These are phyloP conservation scores for Bryum argenteum DNA, from an alignment of 225 moss, liverwort and hornwort genomes.

Conservation along the genomic window DNA sequence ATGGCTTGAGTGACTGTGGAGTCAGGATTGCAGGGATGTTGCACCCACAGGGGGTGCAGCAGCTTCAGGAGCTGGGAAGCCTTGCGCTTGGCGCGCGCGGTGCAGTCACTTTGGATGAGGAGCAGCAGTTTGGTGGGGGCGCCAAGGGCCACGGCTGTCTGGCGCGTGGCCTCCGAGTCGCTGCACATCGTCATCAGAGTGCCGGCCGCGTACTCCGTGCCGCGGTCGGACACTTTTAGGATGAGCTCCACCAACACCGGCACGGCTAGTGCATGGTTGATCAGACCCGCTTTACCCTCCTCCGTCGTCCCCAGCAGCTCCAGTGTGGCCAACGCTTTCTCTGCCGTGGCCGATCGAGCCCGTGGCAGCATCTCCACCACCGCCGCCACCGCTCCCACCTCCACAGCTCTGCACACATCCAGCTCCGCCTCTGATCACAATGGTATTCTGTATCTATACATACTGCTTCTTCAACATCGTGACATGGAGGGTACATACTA, in stretches of 20 bases:
- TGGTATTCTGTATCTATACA: too few relatives aligned
- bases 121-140: conserved; percentile 50
- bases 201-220: conserved; percentile 53
- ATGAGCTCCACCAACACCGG: conserved; percentile 53
- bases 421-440: too few relatives aligned
- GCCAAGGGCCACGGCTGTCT: conserved; percentile 43
- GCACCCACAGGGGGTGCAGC: conserved; percentile 67
- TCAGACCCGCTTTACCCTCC: conserved; percentile 44
- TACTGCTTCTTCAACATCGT: too few relatives aligned
- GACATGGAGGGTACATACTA: too few relatives aligned
- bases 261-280: conserved; percentile 44
- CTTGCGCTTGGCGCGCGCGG: conserved; percentile 67
- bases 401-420: conserved; percentile 38
- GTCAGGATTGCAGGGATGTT: conserved; percentile 52
- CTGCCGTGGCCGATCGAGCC: conserved; percentile 42
- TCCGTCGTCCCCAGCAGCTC: conserved; percentile 49
- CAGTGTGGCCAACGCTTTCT: conserved; percentile 46
- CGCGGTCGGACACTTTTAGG: conserved; percentile 47
- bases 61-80: conserved; percentile 65
- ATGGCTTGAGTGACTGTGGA: conserved; percentile 43
- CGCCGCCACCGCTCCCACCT: conserved; percentile 40
- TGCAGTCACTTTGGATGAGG: conserved; percentile 65
- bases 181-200: conserved; percentile 43
- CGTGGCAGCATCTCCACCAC: conserved; percentile 48
- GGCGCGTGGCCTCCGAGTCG: conserved; percentile 34